phyloP scores from a whole-genome alignment of 1,284 basidiomycete genomes.

The Moniliophthora roreri region DNA sequence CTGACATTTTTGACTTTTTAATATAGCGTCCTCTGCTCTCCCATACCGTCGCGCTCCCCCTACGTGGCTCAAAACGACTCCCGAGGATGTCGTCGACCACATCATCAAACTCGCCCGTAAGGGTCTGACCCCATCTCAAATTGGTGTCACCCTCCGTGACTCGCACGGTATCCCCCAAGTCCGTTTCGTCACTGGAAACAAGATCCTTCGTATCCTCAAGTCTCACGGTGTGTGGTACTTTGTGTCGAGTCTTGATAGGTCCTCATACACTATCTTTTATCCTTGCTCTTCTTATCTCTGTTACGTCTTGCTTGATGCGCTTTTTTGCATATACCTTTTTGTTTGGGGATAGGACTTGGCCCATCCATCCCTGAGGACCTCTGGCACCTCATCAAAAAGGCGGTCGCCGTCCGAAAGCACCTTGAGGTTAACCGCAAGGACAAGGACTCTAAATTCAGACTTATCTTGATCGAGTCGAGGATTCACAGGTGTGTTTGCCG shows the following conservation, averaged over 20 bases:
- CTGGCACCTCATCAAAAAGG: constrained; percentile 99
- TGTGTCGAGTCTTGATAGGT: constrained; percentile 10
- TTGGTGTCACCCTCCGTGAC: constrained; percentile 97
- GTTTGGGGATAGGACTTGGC: constrained; percentile 85
- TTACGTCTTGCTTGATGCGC: background rate
- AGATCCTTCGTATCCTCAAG: constrained; percentile 98
- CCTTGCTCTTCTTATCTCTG: constrained; percentile 19
- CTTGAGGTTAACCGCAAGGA: constrained; percentile 98
- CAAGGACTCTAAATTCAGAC: constrained; percentile 97
- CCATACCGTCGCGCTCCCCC: constrained; percentile 96
- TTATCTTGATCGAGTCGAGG: constrained; percentile 97
- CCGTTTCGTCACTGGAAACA: constrained; percentile 98
- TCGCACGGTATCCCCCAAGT: constrained; percentile 97
- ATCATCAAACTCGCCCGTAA: constrained; percentile 98
- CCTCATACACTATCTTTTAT: constrained; percentile 28
- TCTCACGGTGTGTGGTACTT: constrained; percentile 70
- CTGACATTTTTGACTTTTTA: background rate
- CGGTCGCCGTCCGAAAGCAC: constrained; percentile 98
- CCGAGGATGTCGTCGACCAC: constrained; percentile 94
- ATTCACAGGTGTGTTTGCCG: constrained; percentile 76
- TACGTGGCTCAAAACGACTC: constrained; percentile 95
- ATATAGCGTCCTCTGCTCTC: constrained; percentile 90
- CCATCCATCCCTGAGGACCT: constrained; percentile 99
- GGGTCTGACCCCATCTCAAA: constrained; percentile 97
- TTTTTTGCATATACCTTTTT: constrained; percentile 44